Base-by-base conservation (phyloP, 805 yeast genomes). In the Kuraishia hungarica region DNA sequence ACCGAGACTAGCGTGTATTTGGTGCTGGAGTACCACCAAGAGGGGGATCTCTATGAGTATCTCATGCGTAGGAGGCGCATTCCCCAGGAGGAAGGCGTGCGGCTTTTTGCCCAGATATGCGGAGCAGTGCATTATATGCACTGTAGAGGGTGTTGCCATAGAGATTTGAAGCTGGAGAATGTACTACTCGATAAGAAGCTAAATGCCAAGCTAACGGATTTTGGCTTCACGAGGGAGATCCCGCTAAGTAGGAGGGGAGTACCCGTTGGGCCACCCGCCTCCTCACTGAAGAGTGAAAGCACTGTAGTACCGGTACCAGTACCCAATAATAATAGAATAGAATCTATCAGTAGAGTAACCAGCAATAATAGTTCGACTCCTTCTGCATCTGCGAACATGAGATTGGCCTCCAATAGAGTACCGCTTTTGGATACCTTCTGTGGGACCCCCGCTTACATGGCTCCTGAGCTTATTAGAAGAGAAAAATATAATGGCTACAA, bases 361-460 rank as follows among this genome's bases (percentile, higher is more conserved):
- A 35, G 43, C 11, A 1, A 55, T 29, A 48, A 47, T 2, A 63
- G 53, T 53, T 63, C 54, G 66, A 68, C 11, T 24, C 63, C 2
- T 59, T 35, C 43, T 17, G 3, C 15, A 7, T 15, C 17, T 15
- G 1, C 48, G 48, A 48, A 47, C 2, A 63, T 51, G 53, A 62
- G 53, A 65, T 68, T 10, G n/a, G n/a, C n/a, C 26, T 62, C 5
- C 58, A 35, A 35, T 15, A 35, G 43, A 17, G 43, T 35, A 10
- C 43, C 43, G 4, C 68, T 86, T 51, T 70, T 93, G 39, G 87
- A 86, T 52, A 94, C 97, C 0, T 77, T 91, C 1, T 93, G 99
- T 70, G 99, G 99, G 2, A 93, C 98, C 0, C 83, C 91, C 0
- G 96, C 90, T 2, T 93, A 93, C 67, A 92, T 93, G 97, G 97